Percentiles rank a stretch among this genome's conserved stretches.
phyloP scores from a whole-genome alignment of 179 eudicot species.

The Spergularia azorica region DNA sequence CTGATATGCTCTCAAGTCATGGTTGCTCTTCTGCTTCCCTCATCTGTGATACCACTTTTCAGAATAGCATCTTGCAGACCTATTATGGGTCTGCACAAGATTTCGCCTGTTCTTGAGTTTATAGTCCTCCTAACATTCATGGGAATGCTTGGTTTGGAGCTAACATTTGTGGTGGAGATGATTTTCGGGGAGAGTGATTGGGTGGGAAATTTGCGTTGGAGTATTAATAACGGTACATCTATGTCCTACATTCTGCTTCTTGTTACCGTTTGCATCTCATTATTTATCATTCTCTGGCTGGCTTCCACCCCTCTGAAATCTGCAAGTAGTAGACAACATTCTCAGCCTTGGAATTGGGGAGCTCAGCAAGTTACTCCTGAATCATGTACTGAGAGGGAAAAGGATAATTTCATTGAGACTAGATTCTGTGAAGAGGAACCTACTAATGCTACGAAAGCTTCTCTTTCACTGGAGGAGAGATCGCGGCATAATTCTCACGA shows the following conservation, averaged over 20 bases:
- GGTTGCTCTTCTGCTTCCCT: slow-evolving; percentile 86
- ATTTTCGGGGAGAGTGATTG: slow-evolving; percentile 83
- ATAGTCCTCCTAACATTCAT: slow-evolving; percentile 57
- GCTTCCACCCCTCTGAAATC: slow-evolving; percentile 80
- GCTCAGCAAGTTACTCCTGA: slow-evolving; percentile 34
- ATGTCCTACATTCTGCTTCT: slow-evolving; percentile 59
- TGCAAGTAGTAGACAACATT: slow-evolving; percentile 45
- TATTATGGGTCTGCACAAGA: slow-evolving; percentile 72
- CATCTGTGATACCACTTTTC: slow-evolving; percentile 88
- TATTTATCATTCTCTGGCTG: slow-evolving; percentile 69
- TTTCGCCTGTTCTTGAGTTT: slow-evolving; percentile 69
- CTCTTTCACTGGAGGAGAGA: slow-evolving; percentile 29
- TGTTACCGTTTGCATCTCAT: slow-evolving; percentile 45
- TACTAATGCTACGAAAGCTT: slow-evolving; percentile 37
- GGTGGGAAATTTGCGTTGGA: slow-evolving; percentile 74
- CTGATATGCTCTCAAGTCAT: slow-evolving; percentile 76
- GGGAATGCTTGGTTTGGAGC: slow-evolving; percentile 71
- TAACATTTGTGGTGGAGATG: slow-evolving; percentile 74
- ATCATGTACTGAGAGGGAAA: slow-evolving; percentile 37
- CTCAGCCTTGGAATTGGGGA: slow-evolving; percentile 57
- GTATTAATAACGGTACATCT: slow-evolving; percentile 46
- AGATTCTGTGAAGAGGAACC: slow-evolving; percentile 34
- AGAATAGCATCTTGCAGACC: slow-evolving; percentile 81
- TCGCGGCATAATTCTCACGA: slow-evolving; percentile 32
- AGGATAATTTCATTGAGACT: slow-evolving; percentile 29